Evolutionary conservation across 768 basidiomycete species (phyloP).

Genomic region (Rhodocollybia butyracea): DNA sequence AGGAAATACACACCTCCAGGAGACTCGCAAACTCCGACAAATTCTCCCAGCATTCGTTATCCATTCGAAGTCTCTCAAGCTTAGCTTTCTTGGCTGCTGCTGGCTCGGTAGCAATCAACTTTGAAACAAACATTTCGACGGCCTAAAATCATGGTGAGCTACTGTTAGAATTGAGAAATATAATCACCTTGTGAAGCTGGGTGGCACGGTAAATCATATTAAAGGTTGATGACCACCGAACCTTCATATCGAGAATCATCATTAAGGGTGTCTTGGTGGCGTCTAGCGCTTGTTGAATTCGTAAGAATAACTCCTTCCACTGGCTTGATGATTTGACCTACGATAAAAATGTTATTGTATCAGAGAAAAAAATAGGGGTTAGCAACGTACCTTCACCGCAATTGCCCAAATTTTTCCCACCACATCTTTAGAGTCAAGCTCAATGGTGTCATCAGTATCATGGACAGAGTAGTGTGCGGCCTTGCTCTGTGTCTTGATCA

Average conservation of each 20-base stretch:
- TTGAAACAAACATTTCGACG: background rate
- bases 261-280: too few species aligned
- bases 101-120: too few species aligned
- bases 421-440: background rate
- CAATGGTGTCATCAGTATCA: background rate
- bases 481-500: background rate
- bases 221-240: constrained; percentile 29
- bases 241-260: constrained; percentile 26
- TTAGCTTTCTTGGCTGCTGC: too few species aligned
- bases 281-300: constrained; percentile 11
- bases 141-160: background rate
- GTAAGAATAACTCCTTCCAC: constrained; percentile 19
- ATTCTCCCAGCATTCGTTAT: constrained; percentile 19
- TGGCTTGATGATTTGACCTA: constrained; percentile 25
- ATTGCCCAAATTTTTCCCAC: constrained; percentile 12
- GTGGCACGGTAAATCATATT: constrained; percentile 23
- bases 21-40: constrained; percentile 17
- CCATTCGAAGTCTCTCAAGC: too few species aligned
- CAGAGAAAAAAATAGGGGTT: background rate
- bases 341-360: background rate
- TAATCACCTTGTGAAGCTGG: too few species aligned
- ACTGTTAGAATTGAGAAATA: background rate
- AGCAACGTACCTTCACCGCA: constrained; percentile 11
- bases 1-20: constrained; percentile 14
- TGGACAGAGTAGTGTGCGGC: background rate